phyloP scores from a whole-genome alignment of 495 filamentous ascomycete genomes.

The Thermothielavioides terrestris region DNA sequence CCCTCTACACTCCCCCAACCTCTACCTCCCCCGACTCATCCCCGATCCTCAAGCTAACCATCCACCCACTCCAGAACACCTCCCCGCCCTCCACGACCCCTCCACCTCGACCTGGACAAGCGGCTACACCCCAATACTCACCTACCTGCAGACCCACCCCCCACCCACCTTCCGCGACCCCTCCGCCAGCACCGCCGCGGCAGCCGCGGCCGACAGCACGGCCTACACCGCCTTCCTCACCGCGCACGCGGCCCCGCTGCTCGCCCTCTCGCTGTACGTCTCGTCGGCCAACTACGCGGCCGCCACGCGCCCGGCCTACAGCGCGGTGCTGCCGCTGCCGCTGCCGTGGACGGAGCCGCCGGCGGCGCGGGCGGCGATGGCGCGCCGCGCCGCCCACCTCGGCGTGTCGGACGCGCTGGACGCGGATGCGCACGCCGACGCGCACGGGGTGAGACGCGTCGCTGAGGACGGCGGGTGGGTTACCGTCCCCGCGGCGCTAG shows the following conservation, averaged over 20 bases:
- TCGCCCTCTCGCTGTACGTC: slow-evolving; percentile 79
- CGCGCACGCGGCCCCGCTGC: slow-evolving; percentile 53
- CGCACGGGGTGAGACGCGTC: slow-evolving; percentile 21
- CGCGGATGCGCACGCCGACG: slow-evolving; percentile 35
- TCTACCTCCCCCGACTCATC: neutral
- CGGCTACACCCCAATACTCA: slow-evolving; percentile 66
- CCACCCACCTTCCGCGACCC: slow-evolving; percentile 55
- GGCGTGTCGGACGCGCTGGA: slow-evolving; percentile 47
- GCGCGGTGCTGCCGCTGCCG: slow-evolving; percentile 68
- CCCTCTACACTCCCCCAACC: too few relatives aligned
- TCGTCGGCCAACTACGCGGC: slow-evolving; percentile 74
- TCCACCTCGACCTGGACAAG: slow-evolving; percentile 46
- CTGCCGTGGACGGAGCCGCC: slow-evolving; percentile 72
- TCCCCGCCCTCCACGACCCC: slow-evolving; percentile 64
- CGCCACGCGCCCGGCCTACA: slow-evolving; percentile 67
- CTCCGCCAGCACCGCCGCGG: slow-evolving; percentile 39
- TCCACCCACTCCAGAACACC: slow-evolving; percentile 51
- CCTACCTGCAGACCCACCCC: slow-evolving; percentile 46
- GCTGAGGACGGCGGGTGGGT: slow-evolving; percentile 26
- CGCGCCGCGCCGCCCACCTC: slow-evolving; percentile 61
- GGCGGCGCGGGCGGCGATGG: slow-evolving; percentile 55
- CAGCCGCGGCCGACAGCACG: slow-evolving; percentile 48
- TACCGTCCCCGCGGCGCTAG: slow-evolving; percentile 20
- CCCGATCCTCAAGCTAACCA: neutral
- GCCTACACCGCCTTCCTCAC: slow-evolving; percentile 63